Evolutionary conservation across 1,139 yeast species (phyloP).

Genomic region (Diutina mesorugosa): DNA sequence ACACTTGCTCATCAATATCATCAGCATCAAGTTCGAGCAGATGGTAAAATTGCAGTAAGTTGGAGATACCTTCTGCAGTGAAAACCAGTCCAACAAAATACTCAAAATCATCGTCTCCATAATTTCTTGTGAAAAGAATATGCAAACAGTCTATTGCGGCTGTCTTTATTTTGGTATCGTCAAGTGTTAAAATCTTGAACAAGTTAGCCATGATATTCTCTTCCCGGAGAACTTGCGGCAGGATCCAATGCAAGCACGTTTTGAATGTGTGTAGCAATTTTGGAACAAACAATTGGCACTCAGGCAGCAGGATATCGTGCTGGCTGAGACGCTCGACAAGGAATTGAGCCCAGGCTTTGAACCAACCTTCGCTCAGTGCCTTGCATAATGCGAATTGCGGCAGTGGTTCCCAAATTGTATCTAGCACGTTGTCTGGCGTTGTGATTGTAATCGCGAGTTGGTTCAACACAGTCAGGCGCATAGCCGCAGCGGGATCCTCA

Average conservation of each 20-base stretch:
- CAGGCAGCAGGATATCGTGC: constrained; percentile 21
- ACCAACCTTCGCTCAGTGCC: constrained; percentile 76
- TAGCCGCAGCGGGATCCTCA: constrained; percentile 84
- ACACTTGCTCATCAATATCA: constrained; percentile 65
- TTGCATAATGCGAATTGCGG: constrained; percentile 49
- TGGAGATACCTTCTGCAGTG: constrained; percentile 53
- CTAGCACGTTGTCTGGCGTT: constrained; percentile 56
- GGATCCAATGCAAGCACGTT: constrained; percentile 85
- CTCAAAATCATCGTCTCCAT: constrained; percentile 61
- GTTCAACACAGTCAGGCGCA: constrained; percentile 63
- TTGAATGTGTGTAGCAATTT: constrained; percentile 73
- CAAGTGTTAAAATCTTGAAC: constrained; percentile 42
- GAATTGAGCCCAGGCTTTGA: constrained; percentile 58
- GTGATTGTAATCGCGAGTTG: constrained; percentile 77
- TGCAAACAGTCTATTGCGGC: constrained; percentile 88
- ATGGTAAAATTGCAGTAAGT: constrained; percentile 54
- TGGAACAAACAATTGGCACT: constrained; percentile 38
- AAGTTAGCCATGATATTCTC: constrained; percentile 61
- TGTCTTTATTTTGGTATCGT: constrained; percentile 58
- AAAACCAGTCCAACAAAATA: constrained; percentile 74
- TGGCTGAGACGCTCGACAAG: constrained; percentile 33
- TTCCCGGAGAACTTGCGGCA: constrained; percentile 57
- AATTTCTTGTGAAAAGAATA: constrained; percentile 74
- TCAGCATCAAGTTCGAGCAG: constrained; percentile 55
- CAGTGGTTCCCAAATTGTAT: constrained; percentile 59